Evolutionary conservation across 306 rosid species (phyloP), one percentile per base, ranked within the genome.

Genomic region (Malus asiatica): DNA sequence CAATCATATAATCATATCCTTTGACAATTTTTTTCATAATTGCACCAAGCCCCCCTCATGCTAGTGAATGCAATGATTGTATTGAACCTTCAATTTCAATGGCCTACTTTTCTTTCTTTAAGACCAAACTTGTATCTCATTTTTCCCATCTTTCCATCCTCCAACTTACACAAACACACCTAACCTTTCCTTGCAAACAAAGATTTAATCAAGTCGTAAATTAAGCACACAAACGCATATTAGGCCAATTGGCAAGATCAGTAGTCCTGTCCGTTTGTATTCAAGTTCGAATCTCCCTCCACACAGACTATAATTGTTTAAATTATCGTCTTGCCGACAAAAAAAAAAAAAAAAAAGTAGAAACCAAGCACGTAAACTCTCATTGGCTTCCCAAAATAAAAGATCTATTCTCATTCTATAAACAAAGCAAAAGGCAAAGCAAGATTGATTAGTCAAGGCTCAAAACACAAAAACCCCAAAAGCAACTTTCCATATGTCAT

Each of bases 361-460:
- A 46, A 13, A 48, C 5, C 2, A 48, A 51, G 55, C 20, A 5
- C 20, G 2, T 48, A 0, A 51, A 5, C 27, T 3, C 20, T 4
- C 13, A 16, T 15, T 38, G 25, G 64, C 48, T 68, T 20, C 58
- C 25, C 73, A 69, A 44, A 19, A 35, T 20, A 32, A 64, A 16
- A 64, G 10, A 76, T 23, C 57, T 20, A 30, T 2, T 35, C 13
- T 32, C 77, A 71, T 45, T 30, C 48, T 57, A 60, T 44, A 32
- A 44, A 55, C 84, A 71, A 72, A 65, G 53, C 20, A 33, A 40
- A 25, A 57, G 25, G 74, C 74, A 71, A 72, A 66, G 51, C 73
- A 30, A 25, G 52, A 58, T 55, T 65, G 73, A 76, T 58, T 63
- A 71, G 67, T 66, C 78, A 67, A 67, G 35, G 35, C 29, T 44